Base-by-base conservation (phyloP, 2,329 filamentous ascomycete species). In the Neofusicoccum ribis region DNA sequence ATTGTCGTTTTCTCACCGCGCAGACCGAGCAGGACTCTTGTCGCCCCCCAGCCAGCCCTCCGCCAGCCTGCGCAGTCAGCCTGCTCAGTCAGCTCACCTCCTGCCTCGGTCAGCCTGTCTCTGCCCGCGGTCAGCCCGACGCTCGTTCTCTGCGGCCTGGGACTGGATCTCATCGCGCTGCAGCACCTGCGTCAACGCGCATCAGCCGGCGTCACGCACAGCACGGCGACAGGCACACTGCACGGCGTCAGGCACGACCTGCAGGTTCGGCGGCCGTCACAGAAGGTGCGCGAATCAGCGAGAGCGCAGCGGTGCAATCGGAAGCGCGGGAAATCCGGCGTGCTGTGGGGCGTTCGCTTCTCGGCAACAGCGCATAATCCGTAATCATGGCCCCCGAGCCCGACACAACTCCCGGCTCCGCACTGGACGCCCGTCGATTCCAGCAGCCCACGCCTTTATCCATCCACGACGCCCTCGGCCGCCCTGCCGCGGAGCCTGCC, bases 191-290 rank as follows among this genome's bases (percentile, higher is more conserved):
- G 15, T 44, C 52, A 31, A 27, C 27, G 49, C 41, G 51, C 51
- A 36, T 58, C 52, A 8, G 37, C 37, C 52, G 31, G 52, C 52
- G 34, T 43, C 51, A 39, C 50, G 36, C 51, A 56, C 52, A 2
- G 12, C 51, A n/a, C 44, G 4, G 44, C 39, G 15, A 39, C 20
- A 41, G 37, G 17, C 51, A 15, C 39, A 43, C 54, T 60, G 56
- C 43, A 60, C 9, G 56, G 56, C 56, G 56, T 60, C 56, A 60
- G 56, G 56, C 56, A 60, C 56, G 56, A 23, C 56, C 27, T 37
- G 50, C 50, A 52, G 50, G 31, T 36, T 36, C 23, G 20, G 20
- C 23, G 39, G 9, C 41, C 9, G 43, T 60, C 56, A 47, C 56
- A 37, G 41, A 39, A 39, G 9, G 41, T 23, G 23, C 15, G 43